Conservation (phyloP, 2,329 filamentous ascomycete species). For the Trichoderma lentiforme region DNA sequence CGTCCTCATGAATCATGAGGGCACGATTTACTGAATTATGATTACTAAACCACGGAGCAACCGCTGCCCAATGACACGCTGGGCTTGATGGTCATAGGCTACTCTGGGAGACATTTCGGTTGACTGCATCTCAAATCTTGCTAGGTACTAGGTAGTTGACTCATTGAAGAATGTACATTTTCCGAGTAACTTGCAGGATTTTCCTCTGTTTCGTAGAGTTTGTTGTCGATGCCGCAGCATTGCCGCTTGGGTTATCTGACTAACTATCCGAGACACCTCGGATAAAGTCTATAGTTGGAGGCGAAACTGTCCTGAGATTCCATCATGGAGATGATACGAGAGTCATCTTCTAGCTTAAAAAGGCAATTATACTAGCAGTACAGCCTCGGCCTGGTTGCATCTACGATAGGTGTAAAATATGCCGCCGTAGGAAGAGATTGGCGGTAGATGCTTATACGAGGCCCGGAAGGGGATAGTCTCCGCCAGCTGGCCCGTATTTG, state of each 20-base stretch:
- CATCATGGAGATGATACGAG: background rate
- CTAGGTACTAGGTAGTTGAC: background rate
- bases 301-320: background rate
- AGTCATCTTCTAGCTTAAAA: background rate
- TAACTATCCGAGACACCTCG: background rate
- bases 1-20: background rate
- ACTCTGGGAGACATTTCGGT: background rate
- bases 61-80: background rate
- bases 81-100: background rate
- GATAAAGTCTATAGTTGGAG: background rate
- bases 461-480: background rate
- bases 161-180: background rate
- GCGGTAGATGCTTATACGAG: background rate
- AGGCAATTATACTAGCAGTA: background rate
- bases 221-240: background rate
- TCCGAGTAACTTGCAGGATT: background rate
- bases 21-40: background rate
- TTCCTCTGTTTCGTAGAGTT: background rate
- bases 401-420: background rate
- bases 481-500: background rate
- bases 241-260: background rate
- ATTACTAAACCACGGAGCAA: background rate
- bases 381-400: background rate
- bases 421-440: background rate
- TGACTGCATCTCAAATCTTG: background rate